Evolutionary conservation across 2,329 filamentous ascomycete species (phyloP).

Genomic region (Orbilia oligospora): DNA sequence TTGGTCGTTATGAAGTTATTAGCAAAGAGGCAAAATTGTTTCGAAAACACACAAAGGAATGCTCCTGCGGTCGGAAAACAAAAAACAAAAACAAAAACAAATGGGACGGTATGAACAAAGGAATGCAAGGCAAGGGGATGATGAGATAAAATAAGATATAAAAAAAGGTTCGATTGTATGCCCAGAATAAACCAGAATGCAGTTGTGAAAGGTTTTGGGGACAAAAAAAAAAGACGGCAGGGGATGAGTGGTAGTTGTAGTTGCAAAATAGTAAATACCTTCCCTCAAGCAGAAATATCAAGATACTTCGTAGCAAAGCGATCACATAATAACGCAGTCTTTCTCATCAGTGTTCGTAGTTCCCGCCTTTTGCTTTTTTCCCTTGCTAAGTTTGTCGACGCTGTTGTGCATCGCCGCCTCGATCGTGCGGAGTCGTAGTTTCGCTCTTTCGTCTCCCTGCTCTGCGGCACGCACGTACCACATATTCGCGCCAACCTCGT

Average conservation of each 20-base stretch:
- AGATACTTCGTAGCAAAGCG: conserved; percentile 4
- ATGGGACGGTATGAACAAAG: conserved; percentile 6
- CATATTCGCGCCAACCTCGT: conserved; percentile 95
- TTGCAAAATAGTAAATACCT: conserved; percentile 5
- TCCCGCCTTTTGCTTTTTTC: conserved; percentile 49
- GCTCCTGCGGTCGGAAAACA: conserved; percentile 11
- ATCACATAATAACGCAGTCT: conserved; percentile 59
- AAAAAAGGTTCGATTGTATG: conserved; percentile 11
- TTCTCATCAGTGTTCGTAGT: conserved; percentile 41
- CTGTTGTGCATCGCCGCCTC: conserved; percentile 80
- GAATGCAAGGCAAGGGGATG: conserved; percentile 25
- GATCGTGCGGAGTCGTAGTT: conserved; percentile 87
- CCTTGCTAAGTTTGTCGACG: conserved; percentile 57
- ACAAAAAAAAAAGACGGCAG: conserved; percentile 16
- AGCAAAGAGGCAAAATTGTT: background rate
- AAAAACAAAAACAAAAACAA: conserved; percentile 19
- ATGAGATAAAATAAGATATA: conserved; percentile 1
- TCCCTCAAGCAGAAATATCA: conserved; percentile 22
- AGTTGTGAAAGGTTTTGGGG: conserved; percentile 8
- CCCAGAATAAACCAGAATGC: conserved; percentile 12
- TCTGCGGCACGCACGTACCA: conserved; percentile 98
- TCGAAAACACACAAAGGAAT: conserved; percentile 13
- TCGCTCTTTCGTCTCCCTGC: conserved; percentile 89
- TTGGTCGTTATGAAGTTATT: conserved; percentile 14
- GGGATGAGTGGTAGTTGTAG: conserved; percentile 1